Evolutionary conservation across 2,329 filamentous ascomycete species (phyloP), one percentile per base, ranked within the genome.

Genomic region (Ophiostoma angusticollis): DNA sequence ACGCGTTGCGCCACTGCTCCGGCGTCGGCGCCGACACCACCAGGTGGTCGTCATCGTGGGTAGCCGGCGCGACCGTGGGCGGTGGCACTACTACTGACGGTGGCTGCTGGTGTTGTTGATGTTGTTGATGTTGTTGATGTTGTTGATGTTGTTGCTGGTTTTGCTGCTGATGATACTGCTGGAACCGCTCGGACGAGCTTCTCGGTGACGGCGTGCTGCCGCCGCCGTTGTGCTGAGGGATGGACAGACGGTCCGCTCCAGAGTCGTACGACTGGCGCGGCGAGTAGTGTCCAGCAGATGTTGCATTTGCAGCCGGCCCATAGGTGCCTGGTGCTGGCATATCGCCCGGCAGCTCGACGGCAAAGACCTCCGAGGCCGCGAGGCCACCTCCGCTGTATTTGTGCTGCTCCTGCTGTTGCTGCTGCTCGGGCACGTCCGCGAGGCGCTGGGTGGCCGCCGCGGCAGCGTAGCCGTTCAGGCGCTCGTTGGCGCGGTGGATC

Each of bases 401-500:
- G 9, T 61, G 58, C 45, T 67, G 61, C 43, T 63, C 17, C 18
- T 14, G 19, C 29, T 8, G n/a, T 6, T 16, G 22, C 19, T 4
- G 9, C 40, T 65, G 53, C 31, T 68, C 62, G 0, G 67, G 63
- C 5, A 66, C 54, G 17, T 57, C 56, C 35, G 55, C 53, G 11
- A 63, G 47, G 18, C 65, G 64, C 3, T n/a, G n/a, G n/a, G n/a
- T n/a, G n/a, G n/a, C n/a, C n/a, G n/a, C n/a, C n/a, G n/a, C n/a
- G n/a, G 27, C 27, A 14, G 12, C 3, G 8, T n/a, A 6, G 27
- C 32, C 9, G 25, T 80, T 77, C 56, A 74, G 75, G 40, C 84
- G 71, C 41, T 70, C 60, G 57, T 85, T 85, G 46, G 83, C 81
- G 44, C 78, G 73, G 52, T 87, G 69, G 46, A 95, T 86, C 59